Conservation (phyloP, 2,329 filamentous ascomycete genomes). For the Venturia nashicola region DNA sequence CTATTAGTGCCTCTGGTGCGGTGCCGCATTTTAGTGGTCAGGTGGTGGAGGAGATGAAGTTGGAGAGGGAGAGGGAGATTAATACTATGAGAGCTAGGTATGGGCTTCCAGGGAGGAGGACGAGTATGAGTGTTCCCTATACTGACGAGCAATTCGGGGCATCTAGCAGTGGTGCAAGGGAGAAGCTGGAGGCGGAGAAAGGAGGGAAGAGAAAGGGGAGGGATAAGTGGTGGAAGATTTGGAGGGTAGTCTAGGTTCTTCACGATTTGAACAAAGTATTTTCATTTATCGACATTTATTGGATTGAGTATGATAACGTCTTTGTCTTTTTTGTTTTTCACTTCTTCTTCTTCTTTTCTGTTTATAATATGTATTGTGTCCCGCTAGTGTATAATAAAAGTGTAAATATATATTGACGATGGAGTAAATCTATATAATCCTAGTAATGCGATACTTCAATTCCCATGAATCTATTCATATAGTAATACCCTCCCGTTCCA, state of each 20-base stretch:
- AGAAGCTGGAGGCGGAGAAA: neutral
- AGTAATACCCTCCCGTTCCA: too few species aligned
- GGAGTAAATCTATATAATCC: too few species aligned
- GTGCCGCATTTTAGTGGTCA: neutral
- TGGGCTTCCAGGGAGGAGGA: neutral
- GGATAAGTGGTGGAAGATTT: slow-evolving; percentile 3
- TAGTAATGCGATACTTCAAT: too few species aligned
- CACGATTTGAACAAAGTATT: neutral
- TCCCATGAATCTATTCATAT: too few species aligned
- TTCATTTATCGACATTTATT: neutral
- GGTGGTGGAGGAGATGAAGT: neutral
- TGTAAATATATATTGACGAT: too few species aligned
- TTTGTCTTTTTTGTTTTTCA: neutral
- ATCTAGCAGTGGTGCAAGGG: neutral
- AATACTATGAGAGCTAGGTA: neutral
- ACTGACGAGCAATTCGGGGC: neutral
- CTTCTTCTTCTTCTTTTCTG: too few species aligned
- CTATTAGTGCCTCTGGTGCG: neutral
- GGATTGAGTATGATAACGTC: neutral
- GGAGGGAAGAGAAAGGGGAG: neutral
- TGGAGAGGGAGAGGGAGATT: neutral
- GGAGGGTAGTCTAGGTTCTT: neutral
- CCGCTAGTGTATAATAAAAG: neutral
- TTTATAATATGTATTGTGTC: neutral
- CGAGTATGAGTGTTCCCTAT: neutral